phyloP scores from a whole-genome alignment of 2,329 filamentous ascomycete species.

The Alternaria sp. region DNA sequence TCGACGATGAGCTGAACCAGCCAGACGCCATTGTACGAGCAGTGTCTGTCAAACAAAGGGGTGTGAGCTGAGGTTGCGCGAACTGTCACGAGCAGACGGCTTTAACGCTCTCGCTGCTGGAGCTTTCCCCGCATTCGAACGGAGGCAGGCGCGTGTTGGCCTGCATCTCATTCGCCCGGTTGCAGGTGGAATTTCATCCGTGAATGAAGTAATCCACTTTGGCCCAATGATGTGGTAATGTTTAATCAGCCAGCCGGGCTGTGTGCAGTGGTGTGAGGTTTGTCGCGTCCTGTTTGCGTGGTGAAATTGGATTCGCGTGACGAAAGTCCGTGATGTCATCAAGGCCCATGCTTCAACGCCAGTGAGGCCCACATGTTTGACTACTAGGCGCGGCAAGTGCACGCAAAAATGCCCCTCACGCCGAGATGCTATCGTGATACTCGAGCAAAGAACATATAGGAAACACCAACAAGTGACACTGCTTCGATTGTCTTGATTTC shows the following conservation, averaged over 20 bases:
- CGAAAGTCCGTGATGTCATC: constrained; percentile 8
- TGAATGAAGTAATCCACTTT: background rate
- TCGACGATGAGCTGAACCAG: constrained; percentile 36
- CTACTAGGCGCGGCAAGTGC: background rate
- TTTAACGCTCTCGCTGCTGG: constrained; percentile 17
- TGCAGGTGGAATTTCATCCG: background rate
- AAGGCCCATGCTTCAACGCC: background rate
- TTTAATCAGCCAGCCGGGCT: constrained; percentile 6
- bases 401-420: constrained; percentile 6
- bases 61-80: constrained; percentile 1
- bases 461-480: background rate
- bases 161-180: constrained; percentile 11
- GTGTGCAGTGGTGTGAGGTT: background rate
- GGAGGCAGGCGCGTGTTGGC: constrained; percentile 10
- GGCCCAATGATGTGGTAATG: constrained; percentile 6
- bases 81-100: background rate
- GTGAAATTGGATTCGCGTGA: constrained; percentile 1
- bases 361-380: constrained; percentile 1
- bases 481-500: background rate
- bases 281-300: constrained; percentile 1
- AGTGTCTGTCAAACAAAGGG: background rate
- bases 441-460: background rate
- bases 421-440: background rate
- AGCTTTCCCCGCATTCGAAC: constrained; percentile 35
- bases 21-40: constrained; percentile 31